These are phyloP conservation scores for Elongisporangium senticosum DNA, from an alignment of 352 stramenopile species.

Conservation along the genomic window DNA sequence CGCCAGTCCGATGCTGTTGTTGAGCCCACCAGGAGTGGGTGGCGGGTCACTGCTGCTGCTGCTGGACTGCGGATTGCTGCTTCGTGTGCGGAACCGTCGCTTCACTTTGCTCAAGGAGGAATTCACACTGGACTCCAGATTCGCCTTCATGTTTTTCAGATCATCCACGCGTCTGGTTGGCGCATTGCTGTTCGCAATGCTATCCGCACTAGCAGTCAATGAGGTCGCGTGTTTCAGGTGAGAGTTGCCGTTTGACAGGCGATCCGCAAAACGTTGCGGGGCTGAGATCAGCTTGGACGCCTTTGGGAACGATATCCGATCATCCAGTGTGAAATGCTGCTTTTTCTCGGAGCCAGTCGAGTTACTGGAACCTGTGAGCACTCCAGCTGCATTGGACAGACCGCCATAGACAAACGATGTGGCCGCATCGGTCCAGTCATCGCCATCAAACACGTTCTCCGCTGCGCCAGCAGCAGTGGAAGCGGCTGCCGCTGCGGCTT, in stretches of 20 bases:
- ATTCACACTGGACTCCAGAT: slow-evolving; percentile 70
- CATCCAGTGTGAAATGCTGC: slow-evolving; percentile 43
- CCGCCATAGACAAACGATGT: slow-evolving; percentile 25
- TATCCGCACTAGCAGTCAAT: too few relatives aligned
- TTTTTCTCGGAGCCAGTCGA: slow-evolving; percentile 25
- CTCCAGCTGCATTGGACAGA: slow-evolving; percentile 5
- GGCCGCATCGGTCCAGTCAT: slow-evolving; percentile 46
- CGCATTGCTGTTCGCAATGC: too few relatives aligned
- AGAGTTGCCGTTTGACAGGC: too few relatives aligned
- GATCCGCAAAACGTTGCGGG: not conserved
- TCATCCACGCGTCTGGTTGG: slow-evolving; percentile 45
- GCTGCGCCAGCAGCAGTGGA: slow-evolving; percentile 19
- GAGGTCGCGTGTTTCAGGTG: too few relatives aligned
- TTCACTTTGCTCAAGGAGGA: slow-evolving; percentile 71
- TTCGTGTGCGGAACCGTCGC: slow-evolving; percentile 56
- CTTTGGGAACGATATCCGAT: slow-evolving; percentile 51
- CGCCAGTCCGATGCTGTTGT: slow-evolving; percentile 4
- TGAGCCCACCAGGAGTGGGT: too few relatives aligned
- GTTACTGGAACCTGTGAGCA: slow-evolving; percentile 10
- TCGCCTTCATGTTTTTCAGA: slow-evolving; percentile 67
- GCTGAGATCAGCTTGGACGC: slow-evolving; percentile 33
- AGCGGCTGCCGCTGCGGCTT: slow-evolving; percentile 46
- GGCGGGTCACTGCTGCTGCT: too few relatives aligned
- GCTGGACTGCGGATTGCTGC: slow-evolving; percentile 22
- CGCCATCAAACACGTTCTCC: slow-evolving; percentile 41